Evolutionary conservation across 148 eudicot genomes (phyloP), one percentile per base, ranked within the genome.

Genomic region (Persicaria tinctoria): DNA sequence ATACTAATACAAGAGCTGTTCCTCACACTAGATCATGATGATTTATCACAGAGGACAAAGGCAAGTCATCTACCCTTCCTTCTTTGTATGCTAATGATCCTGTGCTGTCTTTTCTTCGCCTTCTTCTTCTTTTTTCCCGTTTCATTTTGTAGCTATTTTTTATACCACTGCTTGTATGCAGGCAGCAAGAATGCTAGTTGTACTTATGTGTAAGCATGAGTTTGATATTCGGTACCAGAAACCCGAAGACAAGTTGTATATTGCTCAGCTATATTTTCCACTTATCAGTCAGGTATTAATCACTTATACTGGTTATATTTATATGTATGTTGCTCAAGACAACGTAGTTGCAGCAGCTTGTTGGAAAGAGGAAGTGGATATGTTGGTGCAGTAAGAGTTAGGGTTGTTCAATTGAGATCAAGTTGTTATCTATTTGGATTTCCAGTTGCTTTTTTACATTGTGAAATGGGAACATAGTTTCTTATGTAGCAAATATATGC

Each of bases 11-110:
- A 96, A 79, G 99, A 96, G 82, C 87, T 96, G 72, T 96, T 96
- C 83, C 93, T 96, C 74, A 92, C 97, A 12, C 89, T 96, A 89
- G 99, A 96, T 81, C 99, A 96, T 76, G 99, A 96, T 76, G 99
- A 96, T 85, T 73, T 87, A 68, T 79, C 93, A 76, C 89, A 88
- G 81, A 87, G 95, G 76, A 89, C 95, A 79, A 96, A 96, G 83
- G 99, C 89, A 85, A 83, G 94, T 78, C 51, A 64, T 73, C 20
- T 12, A 47, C 13, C 27, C 11, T 54, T 68, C 51, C 5, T 66
- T 12, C 70, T 66, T 5, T 48, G 44, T 1, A 75, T 63, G 7
- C 12, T 27, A 64, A 63, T 47, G 14, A 9, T 55, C n/a, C n/a
- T 53, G 5, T 53, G 6, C 5, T 13, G 17, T 18, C 12, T 13